These are phyloP conservation scores for Gigaspora rosea DNA, from an alignment of 192 early-diverging fungal species.

Conservation along the genomic window DNA sequence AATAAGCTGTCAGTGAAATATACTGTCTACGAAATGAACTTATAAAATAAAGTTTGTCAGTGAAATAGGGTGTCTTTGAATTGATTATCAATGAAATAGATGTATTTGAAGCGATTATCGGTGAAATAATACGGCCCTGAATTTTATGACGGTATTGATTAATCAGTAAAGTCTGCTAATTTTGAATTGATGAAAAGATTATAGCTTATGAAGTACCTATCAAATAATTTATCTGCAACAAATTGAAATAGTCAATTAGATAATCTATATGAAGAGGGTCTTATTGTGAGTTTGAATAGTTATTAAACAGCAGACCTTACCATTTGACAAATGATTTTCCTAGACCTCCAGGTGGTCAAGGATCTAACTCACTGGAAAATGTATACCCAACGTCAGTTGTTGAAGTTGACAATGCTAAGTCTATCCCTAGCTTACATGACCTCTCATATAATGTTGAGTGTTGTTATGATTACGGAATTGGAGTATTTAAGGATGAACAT, in stretches of 20 bases:
- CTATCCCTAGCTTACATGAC: slow-evolving; percentile 13
- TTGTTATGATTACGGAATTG: too few relatives aligned
- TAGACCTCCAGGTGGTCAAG: slow-evolving; percentile 3
- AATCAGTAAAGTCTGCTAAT: too few relatives aligned
- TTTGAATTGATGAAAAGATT: slow-evolving; percentile 12
- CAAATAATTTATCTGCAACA: not conserved
- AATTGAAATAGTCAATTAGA: slow-evolving; percentile 4
- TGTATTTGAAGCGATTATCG: too few relatives aligned
- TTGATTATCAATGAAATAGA: too few relatives aligned
- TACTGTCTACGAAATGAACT: too few relatives aligned
- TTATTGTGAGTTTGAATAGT: not conserved
- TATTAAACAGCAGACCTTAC: slow-evolving; percentile 14
- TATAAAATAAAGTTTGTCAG: too few relatives aligned
- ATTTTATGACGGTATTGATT: too few relatives aligned
- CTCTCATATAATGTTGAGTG: too few relatives aligned
- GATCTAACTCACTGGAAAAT: slow-evolving; percentile 1
- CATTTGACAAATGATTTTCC: slow-evolving; percentile 13
- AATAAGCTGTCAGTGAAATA: too few relatives aligned
- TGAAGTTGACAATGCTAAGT: slow-evolving; percentile 17
- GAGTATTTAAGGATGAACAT: too few relatives aligned
- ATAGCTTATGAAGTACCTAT: slow-evolving; percentile 24
- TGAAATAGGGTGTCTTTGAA: too few relatives aligned
- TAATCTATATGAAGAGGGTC: not conserved
- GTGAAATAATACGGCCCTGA: too few relatives aligned
- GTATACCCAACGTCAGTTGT: slow-evolving; percentile 3